Evolutionary conservation across 2,329 filamentous ascomycete genomes (phyloP).

Genomic region (Reticulascus tulasneorum): DNA sequence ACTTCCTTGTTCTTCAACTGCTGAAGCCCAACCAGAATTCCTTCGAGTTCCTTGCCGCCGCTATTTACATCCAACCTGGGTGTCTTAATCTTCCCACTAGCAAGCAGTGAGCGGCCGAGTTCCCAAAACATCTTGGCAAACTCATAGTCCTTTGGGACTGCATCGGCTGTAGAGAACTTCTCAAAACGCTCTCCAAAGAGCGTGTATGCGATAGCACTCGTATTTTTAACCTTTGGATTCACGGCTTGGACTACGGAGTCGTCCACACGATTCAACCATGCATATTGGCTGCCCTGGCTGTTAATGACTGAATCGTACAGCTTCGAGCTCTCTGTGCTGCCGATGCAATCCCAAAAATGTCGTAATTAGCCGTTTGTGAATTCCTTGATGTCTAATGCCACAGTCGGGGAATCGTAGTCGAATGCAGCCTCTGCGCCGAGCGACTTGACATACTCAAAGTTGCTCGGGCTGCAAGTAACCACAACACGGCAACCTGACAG

Average conservation of each 20-base stretch:
- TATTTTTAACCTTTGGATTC: constrained; percentile 29
- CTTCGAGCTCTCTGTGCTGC: constrained; percentile 18
- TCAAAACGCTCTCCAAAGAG: constrained; percentile 31
- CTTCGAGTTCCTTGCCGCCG: constrained; percentile 25
- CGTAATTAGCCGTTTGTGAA: constrained; percentile 33
- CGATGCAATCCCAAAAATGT: constrained; percentile 33
- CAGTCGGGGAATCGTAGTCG: constrained; percentile 36
- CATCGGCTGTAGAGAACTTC: constrained; percentile 18
- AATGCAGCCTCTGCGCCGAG: constrained; percentile 41
- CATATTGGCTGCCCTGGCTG: constrained; percentile 27
- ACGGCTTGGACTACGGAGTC: constrained; percentile 28
- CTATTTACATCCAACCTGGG: constrained; percentile 24
- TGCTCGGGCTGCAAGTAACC: constrained; percentile 40
- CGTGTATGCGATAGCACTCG: constrained; percentile 35
- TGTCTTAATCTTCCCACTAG: constrained; percentile 30
- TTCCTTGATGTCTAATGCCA: constrained; percentile 27
- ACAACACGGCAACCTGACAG: constrained; percentile 36
- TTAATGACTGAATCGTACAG: constrained; percentile 27
- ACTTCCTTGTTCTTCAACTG: constrained; percentile 23
- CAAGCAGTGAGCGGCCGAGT: constrained; percentile 27
- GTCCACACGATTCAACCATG: constrained; percentile 35
- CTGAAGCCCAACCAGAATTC: constrained; percentile 21
- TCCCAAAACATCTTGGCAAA: constrained; percentile 35
- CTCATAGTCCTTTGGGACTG: constrained; percentile 24
- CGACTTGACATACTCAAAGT: constrained; percentile 33